Percentiles rank a stretch among this genome's conserved stretches.
Evolutionary conservation across 1,139 yeast species (phyloP).

Genomic region (Yamadazyma atlantica): DNA sequence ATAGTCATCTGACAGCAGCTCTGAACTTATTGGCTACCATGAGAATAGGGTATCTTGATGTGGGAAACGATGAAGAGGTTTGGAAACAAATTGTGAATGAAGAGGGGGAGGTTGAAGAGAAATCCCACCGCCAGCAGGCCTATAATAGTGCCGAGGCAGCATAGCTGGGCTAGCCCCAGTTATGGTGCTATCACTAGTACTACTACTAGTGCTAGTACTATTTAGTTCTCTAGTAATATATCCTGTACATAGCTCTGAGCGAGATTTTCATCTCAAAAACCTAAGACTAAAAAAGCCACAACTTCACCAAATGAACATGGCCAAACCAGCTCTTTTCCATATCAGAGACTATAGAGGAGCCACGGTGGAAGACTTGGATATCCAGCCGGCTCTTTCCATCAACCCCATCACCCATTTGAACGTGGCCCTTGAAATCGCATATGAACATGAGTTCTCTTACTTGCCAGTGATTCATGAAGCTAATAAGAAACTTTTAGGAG

Average conservation of each 20-base stretch:
- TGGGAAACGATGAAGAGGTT: conserved; percentile 80
- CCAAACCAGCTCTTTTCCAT: conserved; percentile 24
- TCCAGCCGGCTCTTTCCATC: conserved; percentile 60
- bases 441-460: conserved; percentile 56
- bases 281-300: too few relatives aligned
- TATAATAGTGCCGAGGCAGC: conserved; percentile 50
- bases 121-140: conserved; percentile 23
- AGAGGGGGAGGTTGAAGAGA: conserved; percentile 36
- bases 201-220: too few relatives aligned
- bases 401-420: conserved; percentile 51
- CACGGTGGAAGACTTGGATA: conserved; percentile 61
- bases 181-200: too few relatives aligned
- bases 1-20: conserved; percentile 74
- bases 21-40: conserved; percentile 69
- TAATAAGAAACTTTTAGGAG: conserved; percentile 54
- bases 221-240: too few relatives aligned
- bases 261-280: too few relatives aligned
- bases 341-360: conserved; percentile 49
- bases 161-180: neutral
- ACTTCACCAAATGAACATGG: neutral
- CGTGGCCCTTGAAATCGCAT: conserved; percentile 50
- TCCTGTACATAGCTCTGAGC: conserved; percentile 2
- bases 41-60: conserved; percentile 72
- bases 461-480: conserved; percentile 57
- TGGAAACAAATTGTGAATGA: conserved; percentile 60